phyloP scores from a whole-genome alignment of 1,284 basidiomycete species.

The Agaricales sp. region DNA sequence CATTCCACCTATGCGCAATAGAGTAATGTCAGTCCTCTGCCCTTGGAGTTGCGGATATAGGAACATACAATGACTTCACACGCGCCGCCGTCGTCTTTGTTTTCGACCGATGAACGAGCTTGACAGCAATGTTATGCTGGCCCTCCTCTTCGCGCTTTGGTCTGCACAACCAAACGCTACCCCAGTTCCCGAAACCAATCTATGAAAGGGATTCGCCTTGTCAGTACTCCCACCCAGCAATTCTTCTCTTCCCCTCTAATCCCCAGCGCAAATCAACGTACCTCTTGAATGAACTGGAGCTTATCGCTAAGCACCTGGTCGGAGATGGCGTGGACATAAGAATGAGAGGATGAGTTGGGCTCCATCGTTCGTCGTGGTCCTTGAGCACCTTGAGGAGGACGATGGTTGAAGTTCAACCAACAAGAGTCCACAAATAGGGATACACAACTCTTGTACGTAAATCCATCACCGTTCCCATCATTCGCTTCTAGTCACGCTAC shows the following conservation, averaged over 20 bases:
- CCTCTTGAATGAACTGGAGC: constrained; percentile 69
- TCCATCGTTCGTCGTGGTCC: not conserved
- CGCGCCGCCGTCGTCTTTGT: constrained; percentile 76
- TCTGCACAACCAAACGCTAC: constrained; percentile 68
- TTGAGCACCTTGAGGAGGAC: not conserved
- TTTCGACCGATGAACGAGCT: constrained; percentile 79
- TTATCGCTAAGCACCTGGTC: constrained; percentile 58
- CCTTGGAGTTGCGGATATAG: constrained; percentile 6
- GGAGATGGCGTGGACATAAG: constrained; percentile 42
- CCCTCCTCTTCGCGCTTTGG: constrained; percentile 34
- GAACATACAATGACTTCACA: constrained; percentile 69
- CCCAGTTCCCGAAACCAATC: constrained; percentile 86
- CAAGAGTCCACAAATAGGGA: not conserved
- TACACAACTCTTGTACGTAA: not conserved
- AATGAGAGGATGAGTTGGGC: not conserved
- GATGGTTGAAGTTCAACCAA: not conserved
- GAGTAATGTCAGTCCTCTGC: constrained; percentile 11
- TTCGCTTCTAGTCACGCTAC: too few relatives aligned
- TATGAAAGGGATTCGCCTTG: constrained; percentile 21
- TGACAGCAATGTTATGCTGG: constrained; percentile 64
- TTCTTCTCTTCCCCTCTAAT: constrained; percentile 3
- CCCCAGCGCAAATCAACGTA: constrained; percentile 18
- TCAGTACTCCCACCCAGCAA: too few relatives aligned
- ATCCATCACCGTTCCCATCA: not conserved
- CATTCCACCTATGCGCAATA: constrained; percentile 61